These are phyloP conservation scores for Raphanus sativus DNA, from an alignment of 345 rosid species.

Conservation along the genomic window DNA sequence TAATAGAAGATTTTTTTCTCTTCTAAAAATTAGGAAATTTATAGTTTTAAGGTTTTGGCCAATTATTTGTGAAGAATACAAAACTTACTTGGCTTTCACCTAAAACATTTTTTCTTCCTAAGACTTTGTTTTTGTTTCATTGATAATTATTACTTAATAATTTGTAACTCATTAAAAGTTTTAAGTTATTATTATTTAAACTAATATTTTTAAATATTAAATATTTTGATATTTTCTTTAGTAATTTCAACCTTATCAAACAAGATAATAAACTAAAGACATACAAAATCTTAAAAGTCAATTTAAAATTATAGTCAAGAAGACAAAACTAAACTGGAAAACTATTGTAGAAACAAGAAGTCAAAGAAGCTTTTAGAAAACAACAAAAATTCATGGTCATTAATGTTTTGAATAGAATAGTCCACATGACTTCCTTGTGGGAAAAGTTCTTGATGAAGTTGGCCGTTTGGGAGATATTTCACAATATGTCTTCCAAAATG, in stretches of 20 bases:
- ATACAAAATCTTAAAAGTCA: not conserved
- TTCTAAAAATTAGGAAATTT: not conserved
- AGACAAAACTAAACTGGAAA: not conserved
- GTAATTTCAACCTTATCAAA: not conserved
- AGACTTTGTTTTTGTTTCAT: not conserved
- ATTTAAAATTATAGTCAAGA: not conserved
- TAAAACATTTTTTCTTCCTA: not conserved
- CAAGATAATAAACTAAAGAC: not conserved
- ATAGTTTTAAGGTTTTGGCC: not conserved
- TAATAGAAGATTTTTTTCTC: not conserved
- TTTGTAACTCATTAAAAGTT: not conserved
- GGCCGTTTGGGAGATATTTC: slow-evolving; percentile 3
- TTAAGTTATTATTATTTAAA: not conserved
- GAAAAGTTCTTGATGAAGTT: not conserved
- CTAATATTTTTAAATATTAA: not conserved
- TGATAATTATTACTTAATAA: not conserved
- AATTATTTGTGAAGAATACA: not conserved
- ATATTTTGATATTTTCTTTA: not conserved
- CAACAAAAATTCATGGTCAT: not conserved
- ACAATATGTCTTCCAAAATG: not conserved
- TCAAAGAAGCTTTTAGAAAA: not conserved
- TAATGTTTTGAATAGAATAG: not conserved
- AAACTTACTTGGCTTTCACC: not conserved
- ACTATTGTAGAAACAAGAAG: not conserved
- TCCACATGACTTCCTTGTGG: not conserved